Conservation (phyloP, 164 flowering plant species). For the Cinnamomum micranthum region DNA sequence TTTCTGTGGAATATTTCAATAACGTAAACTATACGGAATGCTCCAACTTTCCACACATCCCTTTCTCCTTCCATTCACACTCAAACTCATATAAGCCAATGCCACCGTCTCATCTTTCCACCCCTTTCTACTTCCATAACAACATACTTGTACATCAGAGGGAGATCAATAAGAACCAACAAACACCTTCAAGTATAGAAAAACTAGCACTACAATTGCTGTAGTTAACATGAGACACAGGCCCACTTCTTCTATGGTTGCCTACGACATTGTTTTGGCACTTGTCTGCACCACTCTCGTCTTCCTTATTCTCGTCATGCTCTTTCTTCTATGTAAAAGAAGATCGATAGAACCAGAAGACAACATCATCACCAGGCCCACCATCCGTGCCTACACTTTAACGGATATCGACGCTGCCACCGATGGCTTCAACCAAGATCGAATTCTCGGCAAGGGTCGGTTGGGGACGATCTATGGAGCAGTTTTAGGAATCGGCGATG, state of each 20-base stretch:
- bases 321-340: slow-evolving; percentile 19
- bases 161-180: too few relatives aligned
- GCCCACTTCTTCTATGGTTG: slow-evolving; percentile 10
- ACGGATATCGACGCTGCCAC: slow-evolving; percentile 59
- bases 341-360: slow-evolving; percentile 28
- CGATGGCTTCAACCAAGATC: slow-evolving; percentile 54
- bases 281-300: slow-evolving; percentile 28
- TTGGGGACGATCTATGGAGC: slow-evolving; percentile 63
- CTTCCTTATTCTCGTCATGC: slow-evolving; percentile 29
- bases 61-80: background rate
- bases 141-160: too few relatives aligned
- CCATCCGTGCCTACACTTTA: slow-evolving; percentile 32
- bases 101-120: background rate
- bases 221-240: slow-evolving; percentile 19
- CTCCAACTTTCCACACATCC: background rate
- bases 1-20: background rate
- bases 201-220: too few relatives aligned
- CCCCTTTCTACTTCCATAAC: background rate
- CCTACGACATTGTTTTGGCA: slow-evolving; percentile 26
- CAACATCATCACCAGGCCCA: slow-evolving; percentile 16
- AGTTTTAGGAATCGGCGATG: slow-evolving; percentile 26
- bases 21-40: background rate
- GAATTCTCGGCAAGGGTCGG: slow-evolving; percentile 59
- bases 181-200: too few relatives aligned
- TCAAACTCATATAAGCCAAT: background rate